Evolutionary conservation across 139 green algal species (phyloP).

Genomic region (Chlorella sorokiniana): DNA sequence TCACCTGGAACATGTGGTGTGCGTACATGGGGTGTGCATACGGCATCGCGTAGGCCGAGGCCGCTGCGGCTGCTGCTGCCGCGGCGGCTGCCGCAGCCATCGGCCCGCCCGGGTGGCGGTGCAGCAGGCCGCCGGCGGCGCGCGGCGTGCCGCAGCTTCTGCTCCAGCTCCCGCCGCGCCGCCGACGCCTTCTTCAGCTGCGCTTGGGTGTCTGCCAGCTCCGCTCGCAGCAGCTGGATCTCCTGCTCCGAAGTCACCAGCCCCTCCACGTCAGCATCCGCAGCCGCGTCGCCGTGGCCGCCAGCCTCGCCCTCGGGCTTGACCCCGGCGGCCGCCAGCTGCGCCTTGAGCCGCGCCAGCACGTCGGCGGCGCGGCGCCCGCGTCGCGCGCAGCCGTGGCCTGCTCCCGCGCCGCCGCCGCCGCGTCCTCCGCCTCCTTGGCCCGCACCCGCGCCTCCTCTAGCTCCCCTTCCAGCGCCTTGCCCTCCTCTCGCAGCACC

Average conservation of each 20-base stretch:
- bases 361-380: slow-evolving; percentile 31
- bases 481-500: slow-evolving; percentile 46
- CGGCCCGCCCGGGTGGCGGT: slow-evolving; percentile 4
- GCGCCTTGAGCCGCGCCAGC: slow-evolving; percentile 11
- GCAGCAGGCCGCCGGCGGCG: background rate
- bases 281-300: background rate
- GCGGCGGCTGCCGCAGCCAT: slow-evolving; percentile 25
- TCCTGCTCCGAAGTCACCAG: slow-evolving; percentile 40
- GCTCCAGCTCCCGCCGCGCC: slow-evolving; percentile 15
- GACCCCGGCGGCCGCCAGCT: background rate
- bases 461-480: slow-evolving; percentile 35
- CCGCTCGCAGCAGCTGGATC: slow-evolving; percentile 29
- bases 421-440: slow-evolving; percentile 12
- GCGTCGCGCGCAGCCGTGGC: slow-evolving; percentile 17
- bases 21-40: slow-evolving; percentile 26
- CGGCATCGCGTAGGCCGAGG: slow-evolving; percentile 29
- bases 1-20: slow-evolving; percentile 22
- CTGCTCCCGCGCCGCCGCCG: background rate
- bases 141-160: background rate
- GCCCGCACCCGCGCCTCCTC: slow-evolving; percentile 43
- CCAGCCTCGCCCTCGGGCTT: background rate
- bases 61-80: slow-evolving; percentile 19
- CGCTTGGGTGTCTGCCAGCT: slow-evolving; percentile 38
- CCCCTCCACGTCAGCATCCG: background rate
- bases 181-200: slow-evolving; percentile 24